Percentiles rank a stretch among this genome's conserved stretches.
phyloP scores from a whole-genome alignment of 306 rosid species.

The Chamaecrista fasciculata region DNA sequence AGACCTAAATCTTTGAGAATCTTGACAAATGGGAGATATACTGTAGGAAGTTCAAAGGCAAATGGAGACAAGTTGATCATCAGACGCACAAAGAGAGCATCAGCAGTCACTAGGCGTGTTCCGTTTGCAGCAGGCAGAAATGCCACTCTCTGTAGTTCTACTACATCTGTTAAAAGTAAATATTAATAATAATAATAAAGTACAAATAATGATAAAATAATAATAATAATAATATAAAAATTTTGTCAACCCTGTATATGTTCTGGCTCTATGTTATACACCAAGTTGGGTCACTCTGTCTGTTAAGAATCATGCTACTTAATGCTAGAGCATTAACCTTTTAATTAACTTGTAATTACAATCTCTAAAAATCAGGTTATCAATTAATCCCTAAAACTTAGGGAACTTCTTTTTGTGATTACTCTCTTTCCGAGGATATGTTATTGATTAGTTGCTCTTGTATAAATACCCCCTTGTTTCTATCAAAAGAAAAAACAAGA shows the following conservation, averaged over 20 bases:
- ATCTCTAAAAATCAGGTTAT: too few relatives aligned
- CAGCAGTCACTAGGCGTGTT: conserved; percentile 83
- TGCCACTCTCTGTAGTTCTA: conserved; percentile 64
- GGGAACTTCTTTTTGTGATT: too few relatives aligned
- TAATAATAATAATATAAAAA: neutral
- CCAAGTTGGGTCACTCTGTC: neutral
- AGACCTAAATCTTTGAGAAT: conserved; percentile 89
- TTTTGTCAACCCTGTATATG: neutral
- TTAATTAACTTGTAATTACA: too few relatives aligned
- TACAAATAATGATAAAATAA: neutral
- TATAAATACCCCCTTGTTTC: too few relatives aligned
- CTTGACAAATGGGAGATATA: conserved; percentile 80
- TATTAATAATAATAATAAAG: too few relatives aligned
- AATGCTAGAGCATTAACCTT: too few relatives aligned
- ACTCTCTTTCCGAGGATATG: too few relatives aligned
- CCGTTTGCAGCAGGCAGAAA: conserved; percentile 96
- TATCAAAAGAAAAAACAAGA: too few relatives aligned
- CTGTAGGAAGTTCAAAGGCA: conserved; percentile 89
- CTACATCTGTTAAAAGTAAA: conserved; percentile 55
- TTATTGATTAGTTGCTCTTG: too few relatives aligned
- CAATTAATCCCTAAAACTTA: too few relatives aligned
- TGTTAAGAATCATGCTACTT: too few relatives aligned
- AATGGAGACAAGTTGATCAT: conserved; percentile 87
- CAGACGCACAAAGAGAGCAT: conserved; percentile 76
- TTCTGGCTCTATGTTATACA: neutral